A percentile compares a stretch with the other conserved stretches of the same genome.
Evolutionary conservation across 2,329 filamentous ascomycete species (phyloP).

Genomic region (Penicillium sp.): DNA sequence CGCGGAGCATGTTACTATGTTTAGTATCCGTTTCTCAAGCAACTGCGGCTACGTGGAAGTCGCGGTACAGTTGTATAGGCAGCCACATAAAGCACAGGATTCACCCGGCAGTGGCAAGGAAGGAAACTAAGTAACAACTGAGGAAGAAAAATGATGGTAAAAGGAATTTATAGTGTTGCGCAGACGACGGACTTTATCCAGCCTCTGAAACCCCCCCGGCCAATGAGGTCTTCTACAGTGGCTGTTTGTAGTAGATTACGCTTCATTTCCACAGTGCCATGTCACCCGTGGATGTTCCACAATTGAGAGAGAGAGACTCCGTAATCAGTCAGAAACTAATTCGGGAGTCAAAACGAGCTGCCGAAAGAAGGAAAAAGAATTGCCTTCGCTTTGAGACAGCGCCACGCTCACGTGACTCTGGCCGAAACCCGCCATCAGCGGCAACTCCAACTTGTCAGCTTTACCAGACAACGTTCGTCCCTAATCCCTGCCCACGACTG

Average conservation of each 20-base stretch:
- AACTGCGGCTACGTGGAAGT: constrained; percentile 2
- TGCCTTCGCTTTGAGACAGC: constrained; percentile 15
- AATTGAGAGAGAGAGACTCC: background rate
- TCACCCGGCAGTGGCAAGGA: background rate
- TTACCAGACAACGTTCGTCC: constrained; percentile 5
- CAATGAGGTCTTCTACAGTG: background rate
- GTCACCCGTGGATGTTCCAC: background rate
- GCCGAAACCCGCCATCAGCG: constrained; percentile 20
- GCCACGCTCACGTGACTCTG: constrained; percentile 25
- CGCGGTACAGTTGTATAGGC: constrained; percentile 1
- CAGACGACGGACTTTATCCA: background rate
- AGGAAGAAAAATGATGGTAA: background rate
- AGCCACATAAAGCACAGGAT: constrained; percentile 1
- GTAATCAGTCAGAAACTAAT: background rate
- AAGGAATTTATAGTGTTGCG: background rate
- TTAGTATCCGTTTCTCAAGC: constrained; percentile 7
- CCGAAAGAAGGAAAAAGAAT: background rate
- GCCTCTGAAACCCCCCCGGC: background rate
- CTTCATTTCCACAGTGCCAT: background rate
- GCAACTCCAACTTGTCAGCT: constrained; percentile 23
- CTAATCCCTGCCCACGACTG: background rate
- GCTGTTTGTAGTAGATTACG: constrained; percentile 4
- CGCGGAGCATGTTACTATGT: constrained; percentile 10
- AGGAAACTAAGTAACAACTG: background rate
- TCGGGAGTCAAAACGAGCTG: background rate